Evolutionary conservation across 2,329 filamentous ascomycete species (phyloP).

Genomic region (Fusarium oxysporum): DNA sequence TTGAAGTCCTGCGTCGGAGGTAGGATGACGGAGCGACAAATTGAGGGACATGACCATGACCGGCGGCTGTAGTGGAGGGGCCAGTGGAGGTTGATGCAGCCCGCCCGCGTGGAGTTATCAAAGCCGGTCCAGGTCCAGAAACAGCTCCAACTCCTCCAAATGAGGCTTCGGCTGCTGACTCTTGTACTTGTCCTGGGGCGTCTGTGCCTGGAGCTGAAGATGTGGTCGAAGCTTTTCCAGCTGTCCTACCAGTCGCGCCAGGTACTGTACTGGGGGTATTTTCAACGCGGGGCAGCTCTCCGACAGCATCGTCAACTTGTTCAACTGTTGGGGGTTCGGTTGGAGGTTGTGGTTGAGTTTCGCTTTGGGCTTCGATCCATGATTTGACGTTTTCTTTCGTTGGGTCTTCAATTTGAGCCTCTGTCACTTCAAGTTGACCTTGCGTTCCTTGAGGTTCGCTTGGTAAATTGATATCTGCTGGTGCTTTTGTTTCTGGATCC

Average conservation of each 20-base stretch:
- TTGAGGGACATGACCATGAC: slow-evolving; percentile 57
- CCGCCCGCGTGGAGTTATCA: slow-evolving; percentile 37
- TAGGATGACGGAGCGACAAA: slow-evolving; percentile 72
- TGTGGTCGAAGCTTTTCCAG: slow-evolving; percentile 24
- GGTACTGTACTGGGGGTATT: slow-evolving; percentile 21
- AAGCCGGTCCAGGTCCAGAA: slow-evolving; percentile 27
- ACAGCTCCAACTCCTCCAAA: slow-evolving; percentile 14
- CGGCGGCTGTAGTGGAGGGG: slow-evolving; percentile 40
- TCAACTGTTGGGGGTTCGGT: slow-evolving; percentile 23
- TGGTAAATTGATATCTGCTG: slow-evolving; percentile 12
- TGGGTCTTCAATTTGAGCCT: slow-evolving; percentile 11
- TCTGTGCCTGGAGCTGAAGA: slow-evolving; percentile 19
- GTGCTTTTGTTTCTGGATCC: slow-evolving; percentile 9
- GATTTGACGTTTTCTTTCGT: slow-evolving; percentile 32
- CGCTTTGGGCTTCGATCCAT: slow-evolving; percentile 33
- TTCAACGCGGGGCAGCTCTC: slow-evolving; percentile 34
- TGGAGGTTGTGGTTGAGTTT: slow-evolving; percentile 27
- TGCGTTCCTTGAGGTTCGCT: slow-evolving; percentile 16
- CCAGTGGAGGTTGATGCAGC: slow-evolving; percentile 40
- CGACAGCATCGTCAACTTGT: slow-evolving; percentile 25
- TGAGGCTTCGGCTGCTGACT: slow-evolving; percentile 9
- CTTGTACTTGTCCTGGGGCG: background rate
- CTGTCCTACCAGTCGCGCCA: slow-evolving; percentile 22
- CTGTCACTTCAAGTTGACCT: slow-evolving; percentile 3
- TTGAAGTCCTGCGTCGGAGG: slow-evolving; percentile 57